Evolutionary conservation across 495 filamentous ascomycete species (phyloP), one percentile per base, ranked within the genome.

Genomic region (Recurvomyces mirabilis): DNA sequence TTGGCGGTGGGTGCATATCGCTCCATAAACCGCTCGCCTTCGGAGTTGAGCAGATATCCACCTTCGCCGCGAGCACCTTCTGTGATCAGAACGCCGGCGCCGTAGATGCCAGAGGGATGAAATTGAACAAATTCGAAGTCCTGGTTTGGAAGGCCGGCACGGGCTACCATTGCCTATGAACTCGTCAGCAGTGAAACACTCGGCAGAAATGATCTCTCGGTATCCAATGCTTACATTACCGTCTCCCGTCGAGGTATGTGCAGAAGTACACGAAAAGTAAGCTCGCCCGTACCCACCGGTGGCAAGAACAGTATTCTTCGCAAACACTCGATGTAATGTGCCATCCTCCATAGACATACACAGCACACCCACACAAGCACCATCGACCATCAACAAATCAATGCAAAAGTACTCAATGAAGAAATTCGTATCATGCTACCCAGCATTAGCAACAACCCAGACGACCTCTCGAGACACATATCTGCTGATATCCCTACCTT

Each of bases 111-210:
- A 39, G 89, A 94, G 15, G 89, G 89, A 66, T 96, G 89, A 77
- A 96, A 96, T 71, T 96, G 89, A 51, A 96, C 89, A 70, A 96
- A 96, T 67, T 96, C 89, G 57, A 96, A 75, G 76, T 96, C 89
- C 69, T 96, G 89, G 73, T 94, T 93, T 46, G 89, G 89, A 20
- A 96, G 84, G 60, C 89, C 89, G 43, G 89, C 89, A 64, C 89
- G 84, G 51, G 89, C 81, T 60, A 93, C 89, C 89, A 96, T 95
- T 50, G 89, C 89, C 81, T 41, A 85, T 93, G 47, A 94, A 86
- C 55, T 93, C 86, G 62, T 94, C 89, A 71, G 86, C 84, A 60
- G 74, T 81, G 46, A 87, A 87, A 26, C 5, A 36, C 21, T 3
- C 6, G 28, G 19, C 19, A 2, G 18, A 29, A 10, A 1, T 15